Percentiles rank a stretch among this genome's conserved stretches.
phyloP scores from a whole-genome alignment of 1,284 basidiomycete species.

The Termitomyces sp. region DNA sequence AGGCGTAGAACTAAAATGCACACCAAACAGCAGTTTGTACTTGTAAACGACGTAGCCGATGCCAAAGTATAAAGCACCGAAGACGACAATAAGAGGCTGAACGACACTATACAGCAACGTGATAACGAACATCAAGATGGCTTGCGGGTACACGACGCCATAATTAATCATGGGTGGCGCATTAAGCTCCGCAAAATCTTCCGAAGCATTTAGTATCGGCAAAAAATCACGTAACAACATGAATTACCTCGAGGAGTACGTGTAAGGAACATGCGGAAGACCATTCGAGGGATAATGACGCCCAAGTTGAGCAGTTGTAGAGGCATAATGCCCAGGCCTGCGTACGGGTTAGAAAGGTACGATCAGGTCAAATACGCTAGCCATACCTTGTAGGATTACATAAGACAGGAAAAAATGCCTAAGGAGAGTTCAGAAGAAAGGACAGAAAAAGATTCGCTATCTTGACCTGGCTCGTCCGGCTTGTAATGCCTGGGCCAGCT shows the following conservation, averaged over 20 bases:
- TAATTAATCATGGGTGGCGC: conserved; percentile 97
- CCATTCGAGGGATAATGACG: conserved; percentile 70
- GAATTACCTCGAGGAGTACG: conserved; percentile 78
- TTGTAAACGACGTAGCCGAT: conserved; percentile 94
- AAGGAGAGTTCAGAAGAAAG: conserved; percentile 9
- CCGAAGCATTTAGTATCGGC: conserved; percentile 2
- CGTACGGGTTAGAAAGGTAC: conserved; percentile 7
- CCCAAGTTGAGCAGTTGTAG: conserved; percentile 89
- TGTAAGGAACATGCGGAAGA: conserved; percentile 71
- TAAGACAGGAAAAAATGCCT: conserved; percentile 96
- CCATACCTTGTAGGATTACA: conserved; percentile 85
- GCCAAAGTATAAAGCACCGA: conserved; percentile 94
- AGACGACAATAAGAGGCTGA: conserved; percentile 90
- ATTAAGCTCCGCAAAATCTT: conserved; percentile 94
- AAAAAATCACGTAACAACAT: not conserved
- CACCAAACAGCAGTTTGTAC: conserved; percentile 93
- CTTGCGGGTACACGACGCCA: conserved; percentile 89
- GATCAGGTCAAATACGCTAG: not conserved
- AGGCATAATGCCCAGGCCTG: conserved; percentile 90
- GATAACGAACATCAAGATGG: conserved; percentile 93
- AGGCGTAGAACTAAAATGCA: conserved; percentile 23
- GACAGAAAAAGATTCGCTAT: not conserved
- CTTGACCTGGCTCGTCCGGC: conserved; percentile 62
- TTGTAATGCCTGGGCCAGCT: conserved; percentile 78
- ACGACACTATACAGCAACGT: conserved; percentile 94